These are phyloP conservation scores for Carex pumila DNA, from an alignment of 176 grass and related monocot genomes.

Conservation along the genomic window DNA sequence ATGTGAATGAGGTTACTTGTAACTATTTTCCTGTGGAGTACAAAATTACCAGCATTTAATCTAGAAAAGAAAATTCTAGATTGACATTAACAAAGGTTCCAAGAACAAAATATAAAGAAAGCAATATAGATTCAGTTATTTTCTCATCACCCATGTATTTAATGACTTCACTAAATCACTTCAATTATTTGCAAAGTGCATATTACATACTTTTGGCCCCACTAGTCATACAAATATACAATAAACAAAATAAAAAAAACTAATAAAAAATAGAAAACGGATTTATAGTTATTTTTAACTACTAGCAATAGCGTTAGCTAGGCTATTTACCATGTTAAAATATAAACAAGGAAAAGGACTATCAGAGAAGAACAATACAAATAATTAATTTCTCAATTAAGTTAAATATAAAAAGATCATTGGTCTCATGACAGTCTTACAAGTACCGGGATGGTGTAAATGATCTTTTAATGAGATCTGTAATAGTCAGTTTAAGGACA, in stretches of 20 bases:
- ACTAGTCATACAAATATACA: background rate
- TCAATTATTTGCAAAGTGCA: background rate
- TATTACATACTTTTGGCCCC: background rate
- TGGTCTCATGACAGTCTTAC: background rate
- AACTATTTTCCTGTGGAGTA: too few species aligned
- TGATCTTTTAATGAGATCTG: constrained; percentile 29
- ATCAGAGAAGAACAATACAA: background rate
- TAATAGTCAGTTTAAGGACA: constrained; percentile 42
- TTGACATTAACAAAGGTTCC: background rate
- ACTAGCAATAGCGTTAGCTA: background rate
- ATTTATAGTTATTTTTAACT: background rate
- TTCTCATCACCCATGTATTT: too few species aligned
- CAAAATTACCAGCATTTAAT: background rate
- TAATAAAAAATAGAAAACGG: background rate
- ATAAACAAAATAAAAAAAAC: background rate
- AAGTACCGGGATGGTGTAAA: background rate
- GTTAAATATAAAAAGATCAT: background rate
- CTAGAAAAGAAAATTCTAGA: background rate
- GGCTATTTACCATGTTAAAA: background rate
- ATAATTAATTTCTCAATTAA: background rate
- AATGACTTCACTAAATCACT: background rate
- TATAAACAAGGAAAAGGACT: background rate
- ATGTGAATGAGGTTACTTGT: too few species aligned
- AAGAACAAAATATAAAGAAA: too few species aligned
- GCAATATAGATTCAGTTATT: too few species aligned